Evolutionary conservation across 495 filamentous ascomycete genomes (phyloP).

Genomic region (Penicillium lividum): DNA sequence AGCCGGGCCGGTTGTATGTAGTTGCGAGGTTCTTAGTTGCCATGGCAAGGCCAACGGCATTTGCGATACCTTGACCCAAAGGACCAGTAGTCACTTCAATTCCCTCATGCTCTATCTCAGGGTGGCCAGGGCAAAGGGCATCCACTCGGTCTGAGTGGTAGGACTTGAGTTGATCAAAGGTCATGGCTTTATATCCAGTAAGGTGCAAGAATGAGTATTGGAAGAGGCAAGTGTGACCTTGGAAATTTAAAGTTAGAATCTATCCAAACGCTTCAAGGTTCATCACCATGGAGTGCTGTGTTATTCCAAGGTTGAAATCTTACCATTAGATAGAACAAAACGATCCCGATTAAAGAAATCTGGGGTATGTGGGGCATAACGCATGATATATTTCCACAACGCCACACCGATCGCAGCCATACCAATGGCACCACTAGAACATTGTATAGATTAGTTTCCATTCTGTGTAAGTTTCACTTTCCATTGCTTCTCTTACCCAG

Average conservation of each 20-base stretch:
- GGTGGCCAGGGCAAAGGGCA: slow-evolving; percentile 58
- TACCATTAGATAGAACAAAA: slow-evolving; percentile 74
- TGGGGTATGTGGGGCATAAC: slow-evolving; percentile 89
- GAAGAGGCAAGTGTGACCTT: slow-evolving; percentile 61
- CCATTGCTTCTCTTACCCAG: slow-evolving; percentile 40
- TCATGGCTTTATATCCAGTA: slow-evolving; percentile 59
- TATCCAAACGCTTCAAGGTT: too few species aligned
- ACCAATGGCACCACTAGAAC: slow-evolving; percentile 68
- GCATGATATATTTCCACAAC: slow-evolving; percentile 90
- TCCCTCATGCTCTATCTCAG: slow-evolving; percentile 61
- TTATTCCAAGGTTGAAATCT: background rate
- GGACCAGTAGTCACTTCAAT: slow-evolving; percentile 65
- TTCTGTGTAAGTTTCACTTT: background rate
- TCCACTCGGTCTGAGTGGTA: slow-evolving; percentile 57
- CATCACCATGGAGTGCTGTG: too few species aligned
- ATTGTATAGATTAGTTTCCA: background rate
- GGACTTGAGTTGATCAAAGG: slow-evolving; percentile 59
- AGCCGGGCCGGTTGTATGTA: slow-evolving; percentile 49
- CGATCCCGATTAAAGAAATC: slow-evolving; percentile 87
- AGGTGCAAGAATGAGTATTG: slow-evolving; percentile 61
- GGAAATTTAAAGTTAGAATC: background rate
- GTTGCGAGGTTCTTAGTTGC: slow-evolving; percentile 54
- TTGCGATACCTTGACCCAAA: slow-evolving; percentile 58
- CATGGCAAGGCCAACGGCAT: slow-evolving; percentile 58
- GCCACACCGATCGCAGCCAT: slow-evolving; percentile 90